Percentiles rank a stretch among this genome's conserved stretches.
These are phyloP conservation scores for Petunia axillaris DNA, from an alignment of 257 asterid genomes.

Conservation along the genomic window DNA sequence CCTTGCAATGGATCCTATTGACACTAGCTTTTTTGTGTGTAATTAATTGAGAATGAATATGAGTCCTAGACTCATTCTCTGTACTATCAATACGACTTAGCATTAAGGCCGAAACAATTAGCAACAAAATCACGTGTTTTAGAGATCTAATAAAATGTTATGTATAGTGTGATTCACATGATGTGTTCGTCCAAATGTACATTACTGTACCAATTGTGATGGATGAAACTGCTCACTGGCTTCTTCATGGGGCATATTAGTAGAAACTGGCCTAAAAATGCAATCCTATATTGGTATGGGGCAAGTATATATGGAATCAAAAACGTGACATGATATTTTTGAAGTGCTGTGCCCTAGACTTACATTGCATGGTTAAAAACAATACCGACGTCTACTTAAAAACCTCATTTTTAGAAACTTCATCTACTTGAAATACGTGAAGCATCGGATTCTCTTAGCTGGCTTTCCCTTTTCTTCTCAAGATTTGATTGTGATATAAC, in stretches of 20 bases:
- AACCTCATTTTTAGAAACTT: not conserved
- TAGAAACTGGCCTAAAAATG: not conserved
- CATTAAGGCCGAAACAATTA: not conserved
- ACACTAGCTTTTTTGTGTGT: too few species aligned
- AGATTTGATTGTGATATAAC: slow-evolving; percentile 13
- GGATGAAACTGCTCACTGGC: not conserved
- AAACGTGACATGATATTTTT: slow-evolving; percentile 9
- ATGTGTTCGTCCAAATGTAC: not conserved
- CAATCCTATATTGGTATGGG: not conserved
- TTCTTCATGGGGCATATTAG: not conserved
- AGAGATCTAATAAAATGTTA: not conserved
- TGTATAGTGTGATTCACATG: not conserved
- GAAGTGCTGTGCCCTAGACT: not conserved
- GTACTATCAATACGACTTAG: too few species aligned
- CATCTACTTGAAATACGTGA: slow-evolving; percentile 21
- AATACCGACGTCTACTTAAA: not conserved
- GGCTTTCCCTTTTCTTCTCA: slow-evolving; percentile 5
- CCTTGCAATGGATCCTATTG: too few species aligned
- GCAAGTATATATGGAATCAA: not conserved
- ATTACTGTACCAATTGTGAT: not conserved
- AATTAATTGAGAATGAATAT: too few species aligned
- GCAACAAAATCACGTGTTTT: not conserved
- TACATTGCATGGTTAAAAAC: not conserved
- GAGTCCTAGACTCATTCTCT: too few species aligned
- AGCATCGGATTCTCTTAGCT: slow-evolving; percentile 33